Percentiles rank a stretch among this genome's conserved stretches.
Conservation (phyloP, 2,329 filamentous ascomycete species). For the Epichloe brachyelytri region DNA sequence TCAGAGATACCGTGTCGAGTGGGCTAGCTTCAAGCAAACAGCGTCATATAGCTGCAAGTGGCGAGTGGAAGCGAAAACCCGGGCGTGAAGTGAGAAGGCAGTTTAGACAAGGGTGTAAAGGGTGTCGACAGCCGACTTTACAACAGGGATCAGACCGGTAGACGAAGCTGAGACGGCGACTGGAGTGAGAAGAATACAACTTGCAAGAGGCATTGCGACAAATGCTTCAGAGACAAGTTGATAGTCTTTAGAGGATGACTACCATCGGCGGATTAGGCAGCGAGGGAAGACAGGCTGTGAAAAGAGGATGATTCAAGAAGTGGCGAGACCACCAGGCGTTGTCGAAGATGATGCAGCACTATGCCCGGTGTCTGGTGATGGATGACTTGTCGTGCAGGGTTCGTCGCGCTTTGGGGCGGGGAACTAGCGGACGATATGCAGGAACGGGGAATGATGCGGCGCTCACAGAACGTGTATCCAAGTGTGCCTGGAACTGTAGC, state of each 20-base stretch:
- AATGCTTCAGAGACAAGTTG: conserved; percentile 19
- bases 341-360: not conserved
- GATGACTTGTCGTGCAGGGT: conserved; percentile 2
- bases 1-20: conserved; percentile 21
- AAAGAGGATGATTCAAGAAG: not conserved
- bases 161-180: conserved; percentile 51
- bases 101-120: conserved; percentile 30
- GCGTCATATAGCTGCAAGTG: conserved; percentile 19
- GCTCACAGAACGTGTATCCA: conserved; percentile 2
- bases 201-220: conserved; percentile 47
- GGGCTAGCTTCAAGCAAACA: conserved; percentile 26
- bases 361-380: not conserved
- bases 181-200: conserved; percentile 35
- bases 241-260: conserved; percentile 20
- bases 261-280: conserved; percentile 19
- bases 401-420: not conserved
- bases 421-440: conserved; percentile 14
- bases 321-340: not conserved
- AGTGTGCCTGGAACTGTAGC: conserved; percentile 7
- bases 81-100: conserved; percentile 21
- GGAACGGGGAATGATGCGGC: conserved; percentile 15
- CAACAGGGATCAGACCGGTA: conserved; percentile 45
- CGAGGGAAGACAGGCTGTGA: not conserved
- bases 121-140: conserved; percentile 31
- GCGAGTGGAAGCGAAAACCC: conserved; percentile 26